A percentile compares a stretch with the other conserved stretches of the same genome.
phyloP scores from a whole-genome alignment of 768 basidiomycete species.

The Cystoderma amianthinum region DNA sequence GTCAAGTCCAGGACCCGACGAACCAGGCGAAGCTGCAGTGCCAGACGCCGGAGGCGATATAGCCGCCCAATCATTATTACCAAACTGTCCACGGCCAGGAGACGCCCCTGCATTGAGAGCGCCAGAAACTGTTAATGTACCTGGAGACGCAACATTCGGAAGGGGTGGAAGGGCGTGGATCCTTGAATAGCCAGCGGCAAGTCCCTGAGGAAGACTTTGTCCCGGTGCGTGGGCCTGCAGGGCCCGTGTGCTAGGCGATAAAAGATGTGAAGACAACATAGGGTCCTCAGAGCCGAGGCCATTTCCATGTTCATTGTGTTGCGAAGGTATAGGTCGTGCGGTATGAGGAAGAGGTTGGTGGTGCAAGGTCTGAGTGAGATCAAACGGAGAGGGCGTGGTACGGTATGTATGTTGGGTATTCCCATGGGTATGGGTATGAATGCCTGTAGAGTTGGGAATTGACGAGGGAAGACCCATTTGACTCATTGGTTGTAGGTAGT shows the following conservation, averaged over 20 bases:
- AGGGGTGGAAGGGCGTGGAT: conserved; percentile 67
- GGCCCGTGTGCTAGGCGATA: conserved; percentile 71
- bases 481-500: conserved; percentile 19
- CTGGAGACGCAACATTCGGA: conserved; percentile 26
- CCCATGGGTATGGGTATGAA: conserved; percentile 31
- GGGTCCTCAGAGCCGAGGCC: conserved; percentile 9
- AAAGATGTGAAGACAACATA: conserved; percentile 19
- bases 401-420: conserved; percentile 31
- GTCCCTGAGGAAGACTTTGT: conserved; percentile 85
- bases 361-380: conserved; percentile 33
- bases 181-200: conserved; percentile 86
- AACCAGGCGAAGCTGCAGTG: conserved; percentile 1
- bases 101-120: not conserved
- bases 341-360: conserved; percentile 19
- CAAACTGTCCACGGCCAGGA: conserved; percentile 17
- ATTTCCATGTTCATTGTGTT: conserved; percentile 5
- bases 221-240: conserved; percentile 86
- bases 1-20: conserved; percentile 25
- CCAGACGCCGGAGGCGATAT: conserved; percentile 10
- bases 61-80: conserved; percentile 19
- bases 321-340: conserved; percentile 21
- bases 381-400: conserved; percentile 34
- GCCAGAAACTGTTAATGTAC: conserved; percentile 7
- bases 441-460: conserved; percentile 25
- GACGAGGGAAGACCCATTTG: conserved; percentile 18